A percentile compares a stretch with the other conserved stretches of the same genome.
Conservation (phyloP, 73 alveolate species). For the Tetrahymena borealis region DNA sequence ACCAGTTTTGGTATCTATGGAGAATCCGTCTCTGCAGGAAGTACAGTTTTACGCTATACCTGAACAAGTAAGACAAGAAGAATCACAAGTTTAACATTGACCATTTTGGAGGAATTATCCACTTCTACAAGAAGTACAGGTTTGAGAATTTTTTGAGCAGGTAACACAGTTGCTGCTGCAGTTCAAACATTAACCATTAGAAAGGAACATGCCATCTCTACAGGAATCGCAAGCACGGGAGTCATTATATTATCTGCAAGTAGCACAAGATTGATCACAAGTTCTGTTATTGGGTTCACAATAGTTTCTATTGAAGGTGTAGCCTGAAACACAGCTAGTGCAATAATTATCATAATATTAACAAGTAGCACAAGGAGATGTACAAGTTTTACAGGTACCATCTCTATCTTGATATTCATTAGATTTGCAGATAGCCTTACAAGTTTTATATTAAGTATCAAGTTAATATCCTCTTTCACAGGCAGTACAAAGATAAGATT, state of each 20-base stretch:
- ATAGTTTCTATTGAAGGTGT: not conserved
- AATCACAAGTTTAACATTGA: not conserved
- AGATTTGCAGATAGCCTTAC: not conserved
- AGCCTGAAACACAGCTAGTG: not conserved
- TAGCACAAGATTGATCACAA: not conserved
- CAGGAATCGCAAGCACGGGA: not conserved
- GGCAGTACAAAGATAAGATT: not conserved
- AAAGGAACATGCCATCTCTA: not conserved
- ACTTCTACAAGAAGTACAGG: not conserved
- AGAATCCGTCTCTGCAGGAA: not conserved
- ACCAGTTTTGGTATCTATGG: not conserved
- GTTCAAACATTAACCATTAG: not conserved
- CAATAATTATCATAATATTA: not conserved
- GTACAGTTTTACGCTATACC: not conserved
- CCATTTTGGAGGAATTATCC: not conserved
- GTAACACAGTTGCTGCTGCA: not conserved
- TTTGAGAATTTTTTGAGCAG: not conserved
- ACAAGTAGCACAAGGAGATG: not conserved
- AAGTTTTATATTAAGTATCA: not conserved
- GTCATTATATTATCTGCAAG: not conserved
- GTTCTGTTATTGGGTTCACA: not conserved
- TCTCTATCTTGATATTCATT: not conserved
- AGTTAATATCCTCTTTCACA: not conserved
- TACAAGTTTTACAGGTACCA: not conserved
- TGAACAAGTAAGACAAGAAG: not conserved